Conservation (phyloP, 148 eudicot genomes). For the Chenopodium album region DNA sequence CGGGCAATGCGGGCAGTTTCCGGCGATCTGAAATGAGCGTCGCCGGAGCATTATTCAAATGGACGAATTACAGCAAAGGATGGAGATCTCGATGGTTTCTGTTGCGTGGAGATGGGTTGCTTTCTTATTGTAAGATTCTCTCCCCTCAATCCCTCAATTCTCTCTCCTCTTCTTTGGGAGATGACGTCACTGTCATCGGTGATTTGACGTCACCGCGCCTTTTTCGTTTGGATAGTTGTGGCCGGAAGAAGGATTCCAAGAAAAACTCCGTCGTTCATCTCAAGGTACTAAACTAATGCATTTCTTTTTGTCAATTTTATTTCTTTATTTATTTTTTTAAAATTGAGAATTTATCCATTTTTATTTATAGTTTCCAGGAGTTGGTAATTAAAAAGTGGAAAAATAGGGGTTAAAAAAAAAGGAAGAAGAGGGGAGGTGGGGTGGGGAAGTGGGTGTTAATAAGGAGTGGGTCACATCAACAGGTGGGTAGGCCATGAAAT, state of each 20-base stretch:
- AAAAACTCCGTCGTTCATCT: slow-evolving; percentile 58
- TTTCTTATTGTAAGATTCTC: slow-evolving; percentile 57
- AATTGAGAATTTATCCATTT: too few relatives aligned
- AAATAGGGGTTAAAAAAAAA: too few relatives aligned
- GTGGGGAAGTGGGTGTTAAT: slow-evolving; percentile 41
- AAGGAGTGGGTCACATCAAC: slow-evolving; percentile 72
- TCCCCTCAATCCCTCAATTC: slow-evolving; percentile 38
- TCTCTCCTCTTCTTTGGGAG: slow-evolving; percentile 20
- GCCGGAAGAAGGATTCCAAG: slow-evolving; percentile 25
- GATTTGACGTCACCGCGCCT: slow-evolving; percentile 36
- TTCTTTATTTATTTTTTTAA: too few relatives aligned
- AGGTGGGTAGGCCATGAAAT: slow-evolving; percentile 33
- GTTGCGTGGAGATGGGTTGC: slow-evolving; percentile 53
- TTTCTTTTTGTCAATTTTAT: too few relatives aligned
- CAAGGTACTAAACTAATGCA: slow-evolving; percentile 39
- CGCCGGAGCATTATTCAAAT: slow-evolving; percentile 68
- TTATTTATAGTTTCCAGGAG: too few relatives aligned
- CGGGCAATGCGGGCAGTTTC: slow-evolving; percentile 29
- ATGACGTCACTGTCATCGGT: slow-evolving; percentile 60
- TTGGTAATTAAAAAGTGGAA: too few relatives aligned
- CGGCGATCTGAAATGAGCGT: slow-evolving; percentile 58
- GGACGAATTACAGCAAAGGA: slow-evolving; percentile 86
- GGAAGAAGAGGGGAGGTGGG: background rate
- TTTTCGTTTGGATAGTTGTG: slow-evolving; percentile 38
- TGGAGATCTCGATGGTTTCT: slow-evolving; percentile 92